A percentile compares a stretch with the other conserved stretches of the same genome.
Evolutionary conservation across 371 early-diverging fungal genomes (phyloP).

Genomic region (Rhizopus microsporus): DNA sequence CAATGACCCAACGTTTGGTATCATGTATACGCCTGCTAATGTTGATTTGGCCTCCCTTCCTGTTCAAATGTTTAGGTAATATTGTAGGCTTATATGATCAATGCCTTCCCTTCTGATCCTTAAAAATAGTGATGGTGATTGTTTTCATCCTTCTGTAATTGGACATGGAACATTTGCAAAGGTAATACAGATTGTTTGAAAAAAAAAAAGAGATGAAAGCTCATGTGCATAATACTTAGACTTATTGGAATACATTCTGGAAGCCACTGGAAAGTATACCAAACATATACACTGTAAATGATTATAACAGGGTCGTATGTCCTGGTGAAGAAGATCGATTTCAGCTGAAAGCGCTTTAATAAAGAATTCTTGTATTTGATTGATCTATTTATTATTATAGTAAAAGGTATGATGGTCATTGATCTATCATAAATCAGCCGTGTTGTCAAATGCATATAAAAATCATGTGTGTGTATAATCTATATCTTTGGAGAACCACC

Average conservation of each 20-base stretch:
- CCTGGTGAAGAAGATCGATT: slow-evolving; percentile 19
- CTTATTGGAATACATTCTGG: slow-evolving; percentile 17
- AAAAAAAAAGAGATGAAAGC: not conserved
- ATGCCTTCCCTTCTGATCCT: too few species aligned
- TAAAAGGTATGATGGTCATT: too few species aligned
- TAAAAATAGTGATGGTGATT: not conserved
- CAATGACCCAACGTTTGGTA: slow-evolving; percentile 16
- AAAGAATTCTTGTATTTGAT: not conserved
- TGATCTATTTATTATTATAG: not conserved
- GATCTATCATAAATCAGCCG: too few species aligned
- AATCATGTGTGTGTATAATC: not conserved
- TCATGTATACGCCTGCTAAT: slow-evolving; percentile 22
- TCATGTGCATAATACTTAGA: not conserved
- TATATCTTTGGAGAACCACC: slow-evolving; percentile 21
- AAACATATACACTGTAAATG: not conserved
- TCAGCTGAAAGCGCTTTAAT: slow-evolving; percentile 1
- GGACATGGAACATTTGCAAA: slow-evolving; percentile 21
- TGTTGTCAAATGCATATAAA: not conserved
- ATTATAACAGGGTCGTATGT: slow-evolving; percentile 5
- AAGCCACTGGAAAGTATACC: slow-evolving; percentile 10
- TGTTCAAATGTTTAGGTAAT: slow-evolving; percentile 16
- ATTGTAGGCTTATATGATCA: too few species aligned
- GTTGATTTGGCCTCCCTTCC: slow-evolving; percentile 18
- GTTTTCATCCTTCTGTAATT: slow-evolving; percentile 16
- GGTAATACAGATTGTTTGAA: slow-evolving; percentile 6